Percentiles rank a stretch among this genome's conserved stretches.
phyloP scores from a whole-genome alignment of 768 basidiomycete genomes.

The Boletus subcaerulescens region DNA sequence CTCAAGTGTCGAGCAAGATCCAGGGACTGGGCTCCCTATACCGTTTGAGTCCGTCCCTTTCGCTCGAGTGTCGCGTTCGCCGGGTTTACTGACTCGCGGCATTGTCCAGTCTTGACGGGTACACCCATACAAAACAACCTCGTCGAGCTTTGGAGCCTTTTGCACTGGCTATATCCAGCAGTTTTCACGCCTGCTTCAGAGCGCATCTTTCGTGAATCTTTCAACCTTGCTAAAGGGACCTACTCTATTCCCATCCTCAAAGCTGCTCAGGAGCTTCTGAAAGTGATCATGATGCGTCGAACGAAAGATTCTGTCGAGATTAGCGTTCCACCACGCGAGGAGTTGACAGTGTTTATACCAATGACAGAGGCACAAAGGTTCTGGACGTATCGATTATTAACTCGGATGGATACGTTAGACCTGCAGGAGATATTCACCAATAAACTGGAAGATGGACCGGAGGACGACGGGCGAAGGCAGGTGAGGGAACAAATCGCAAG shows the following conservation, averaged over 20 bases:
- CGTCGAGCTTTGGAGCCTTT: conserved; percentile 52
- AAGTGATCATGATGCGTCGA: conserved; percentile 55
- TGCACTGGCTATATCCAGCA: conserved; percentile 54
- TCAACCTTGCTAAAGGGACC: conserved; percentile 49
- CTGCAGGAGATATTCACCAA: conserved; percentile 46
- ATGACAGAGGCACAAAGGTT: conserved; percentile 59
- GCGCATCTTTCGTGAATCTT: conserved; percentile 48
- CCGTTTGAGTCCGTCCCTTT: conserved; percentile 44
- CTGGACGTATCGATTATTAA: conserved; percentile 58
- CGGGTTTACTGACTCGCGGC: not conserved
- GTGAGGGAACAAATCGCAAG: conserved; percentile 38
- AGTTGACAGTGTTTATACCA: conserved; percentile 54
- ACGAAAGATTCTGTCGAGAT: conserved; percentile 53
- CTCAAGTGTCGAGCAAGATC: conserved; percentile 49
- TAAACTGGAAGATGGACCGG: conserved; percentile 25
- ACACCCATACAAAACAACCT: conserved; percentile 73
- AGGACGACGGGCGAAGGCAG: conserved; percentile 38
- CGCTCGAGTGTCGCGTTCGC: not conserved
- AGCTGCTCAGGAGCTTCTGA: conserved; percentile 47
- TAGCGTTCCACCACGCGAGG: conserved; percentile 54
- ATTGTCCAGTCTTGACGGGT: conserved; percentile 56
- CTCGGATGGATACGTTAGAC: conserved; percentile 47
- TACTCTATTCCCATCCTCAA: conserved; percentile 50
- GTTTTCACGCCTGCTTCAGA: conserved; percentile 51
- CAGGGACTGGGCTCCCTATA: conserved; percentile 55